phyloP scores from a whole-genome alignment of 805 yeast species.

The Danielia oregonensis region DNA sequence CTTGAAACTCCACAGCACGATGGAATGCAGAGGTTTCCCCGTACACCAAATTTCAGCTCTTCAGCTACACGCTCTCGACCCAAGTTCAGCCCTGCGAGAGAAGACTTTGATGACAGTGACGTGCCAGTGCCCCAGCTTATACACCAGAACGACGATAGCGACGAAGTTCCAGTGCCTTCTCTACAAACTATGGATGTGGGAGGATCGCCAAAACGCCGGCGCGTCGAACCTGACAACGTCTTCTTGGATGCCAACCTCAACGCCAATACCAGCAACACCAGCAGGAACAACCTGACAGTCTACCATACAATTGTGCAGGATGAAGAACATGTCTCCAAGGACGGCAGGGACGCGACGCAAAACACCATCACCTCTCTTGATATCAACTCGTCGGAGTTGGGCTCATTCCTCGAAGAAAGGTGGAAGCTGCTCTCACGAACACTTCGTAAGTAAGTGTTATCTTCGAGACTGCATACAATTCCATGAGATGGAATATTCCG shows the following conservation, averaged over 20 bases:
- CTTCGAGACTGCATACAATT: too few relatives aligned
- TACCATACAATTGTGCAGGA: slow-evolving; percentile 26
- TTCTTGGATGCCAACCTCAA: slow-evolving; percentile 24
- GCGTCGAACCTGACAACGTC: neutral
- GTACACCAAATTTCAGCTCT: slow-evolving; percentile 8
- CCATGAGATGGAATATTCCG: too few relatives aligned
- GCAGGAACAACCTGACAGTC: slow-evolving; percentile 22
- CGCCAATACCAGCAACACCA: slow-evolving; percentile 10
- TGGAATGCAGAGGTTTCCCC: slow-evolving; percentile 7
- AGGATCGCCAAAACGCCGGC: slow-evolving; percentile 2
- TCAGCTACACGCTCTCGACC: slow-evolving; percentile 3
- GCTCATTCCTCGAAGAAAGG: slow-evolving; percentile 9
- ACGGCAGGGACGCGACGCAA: slow-evolving; percentile 3
- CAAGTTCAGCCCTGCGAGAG: too few relatives aligned
- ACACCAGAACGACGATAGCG: slow-evolving; percentile 14
- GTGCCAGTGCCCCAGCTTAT: slow-evolving; percentile 3
- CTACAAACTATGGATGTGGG: slow-evolving; percentile 7
- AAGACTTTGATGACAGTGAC: slow-evolving; percentile 7
- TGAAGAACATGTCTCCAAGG: too few relatives aligned
- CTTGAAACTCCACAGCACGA: slow-evolving; percentile 5
- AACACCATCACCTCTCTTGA: slow-evolving; percentile 1
- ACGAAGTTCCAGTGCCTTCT: slow-evolving; percentile 10
- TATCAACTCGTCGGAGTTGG: slow-evolving; percentile 9
- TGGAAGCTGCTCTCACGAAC: slow-evolving; percentile 6
- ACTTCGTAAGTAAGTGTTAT: slow-evolving; percentile 4